Base-by-base conservation (phyloP, 208 protist genomes). In the Acanthamoeba lenticulata region DNA sequence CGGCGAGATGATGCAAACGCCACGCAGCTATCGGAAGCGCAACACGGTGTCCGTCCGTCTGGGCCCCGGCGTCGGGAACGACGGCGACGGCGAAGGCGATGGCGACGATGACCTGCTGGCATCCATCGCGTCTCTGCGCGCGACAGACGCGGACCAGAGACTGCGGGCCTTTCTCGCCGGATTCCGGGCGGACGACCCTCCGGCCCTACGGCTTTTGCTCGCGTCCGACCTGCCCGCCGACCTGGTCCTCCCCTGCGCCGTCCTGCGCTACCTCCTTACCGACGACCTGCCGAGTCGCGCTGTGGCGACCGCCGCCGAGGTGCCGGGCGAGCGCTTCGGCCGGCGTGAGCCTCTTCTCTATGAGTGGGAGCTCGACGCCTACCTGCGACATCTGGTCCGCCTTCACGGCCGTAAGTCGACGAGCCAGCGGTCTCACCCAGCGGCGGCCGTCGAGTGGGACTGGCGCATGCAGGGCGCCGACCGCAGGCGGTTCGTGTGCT, bases 401-500 rank as follows among this genome's bases (percentile, higher is more conserved):
- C 5, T 60, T 1, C 42, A 60, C 21, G n/a, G n/a, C n/a, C 44
- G 21, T 11, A 24, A 85, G 42, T 40, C 21, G 32, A 4, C 40
- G 21, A 32, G 17, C 4, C n/a, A 0, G 29, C 17, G 0, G 32
- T 47, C 15, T 17, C 19, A 36, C 7, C 9, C 21, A 27, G 24
- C 40, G 77, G 29, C 5, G 1, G 77, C 13, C 13, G 32, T 38
- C 4, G 77, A 2, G 45, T 88, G 79, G 79, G 45, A 88, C 29
- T 88, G 79, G 79, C n/a, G 38, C 44, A 88, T 88, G 79, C 79
- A 88, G 79, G 79, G 44, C 17, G 27, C 29, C 44, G 44, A 88
- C 45, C 1, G 79, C 11, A 88, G 60, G 29, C 79, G 79, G n/a
- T 88, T 88, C 45, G 45, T 88, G 40, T 88, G 79, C 9, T 19